These are phyloP conservation scores for Ananas comosus DNA, from an alignment of 176 grass and related monocot species.

Conservation along the genomic window DNA sequence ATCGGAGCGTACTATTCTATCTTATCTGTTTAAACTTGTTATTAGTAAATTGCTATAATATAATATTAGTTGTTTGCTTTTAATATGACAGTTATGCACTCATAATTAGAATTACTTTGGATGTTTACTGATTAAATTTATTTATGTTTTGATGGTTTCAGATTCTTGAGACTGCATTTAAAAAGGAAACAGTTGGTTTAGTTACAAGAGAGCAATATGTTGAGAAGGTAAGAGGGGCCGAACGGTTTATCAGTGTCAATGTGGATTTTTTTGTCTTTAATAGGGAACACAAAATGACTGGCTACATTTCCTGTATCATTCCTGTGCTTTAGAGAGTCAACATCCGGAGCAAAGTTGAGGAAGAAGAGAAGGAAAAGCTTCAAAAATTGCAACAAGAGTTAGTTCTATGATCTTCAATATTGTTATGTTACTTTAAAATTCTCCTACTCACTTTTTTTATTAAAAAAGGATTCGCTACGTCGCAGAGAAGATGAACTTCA, in stretches of 20 bases:
- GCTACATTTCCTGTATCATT: neutral
- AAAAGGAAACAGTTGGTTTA: constrained; percentile 96
- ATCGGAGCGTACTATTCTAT: no score
- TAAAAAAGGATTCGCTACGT: constrained; percentile 1
- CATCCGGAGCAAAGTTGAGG: constrained; percentile 84
- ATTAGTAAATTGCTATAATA: no score
- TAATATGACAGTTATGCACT: no score
- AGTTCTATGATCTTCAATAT: constrained; percentile 15
- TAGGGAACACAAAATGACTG: neutral
- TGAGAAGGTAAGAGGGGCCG: constrained; percentile 59
- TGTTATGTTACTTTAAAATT: neutral
- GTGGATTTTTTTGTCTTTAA: neutral
- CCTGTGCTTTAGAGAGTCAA: constrained; percentile 61
- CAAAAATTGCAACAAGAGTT: constrained; percentile 95
- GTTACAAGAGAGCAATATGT: constrained; percentile 99
- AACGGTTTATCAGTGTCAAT: neutral
- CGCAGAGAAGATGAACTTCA: constrained; percentile 85
- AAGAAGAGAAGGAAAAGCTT: constrained; percentile 98
- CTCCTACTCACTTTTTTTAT: neutral
- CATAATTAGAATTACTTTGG: neutral
- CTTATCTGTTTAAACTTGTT: no score
- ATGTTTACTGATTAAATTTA: neutral
- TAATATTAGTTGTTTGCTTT: no score
- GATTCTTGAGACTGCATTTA: constrained; percentile 98
- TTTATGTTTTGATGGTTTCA: constrained; percentile 20